Evolutionary conservation across 2,329 filamentous ascomycete species (phyloP), one percentile per base, ranked within the genome.

Genomic region (Stachybotrys echinatus): DNA sequence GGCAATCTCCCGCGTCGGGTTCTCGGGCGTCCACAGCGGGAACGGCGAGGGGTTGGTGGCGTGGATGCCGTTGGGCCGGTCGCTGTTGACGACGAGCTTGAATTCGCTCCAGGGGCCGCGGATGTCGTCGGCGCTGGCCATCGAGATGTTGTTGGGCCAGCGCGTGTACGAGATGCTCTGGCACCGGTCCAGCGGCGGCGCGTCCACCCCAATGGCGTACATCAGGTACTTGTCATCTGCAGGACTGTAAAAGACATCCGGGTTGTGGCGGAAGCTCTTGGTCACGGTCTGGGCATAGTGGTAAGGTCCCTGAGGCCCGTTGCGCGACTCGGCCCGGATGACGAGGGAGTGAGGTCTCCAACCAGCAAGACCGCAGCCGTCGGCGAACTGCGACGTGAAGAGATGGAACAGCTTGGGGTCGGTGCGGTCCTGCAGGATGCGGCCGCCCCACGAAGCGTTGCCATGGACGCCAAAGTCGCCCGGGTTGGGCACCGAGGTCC

Each of bases 381-480:
- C 63, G 0, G 65, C 61, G 50, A 77, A 75, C 45, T 77, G 72
- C 0, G 73, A 69, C 2, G 67, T 65, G 42, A 77, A 62, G 0
- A 78, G 66, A 47, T 77, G 74, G 46, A 76, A 74, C 1, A 75
- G 59, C 0, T 49, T 48, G 1, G 54, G 53, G 14, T 75, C 63
- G 0, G 56, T 17, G 0, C 61, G 70, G 46, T 77, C 75, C 38
- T 71, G 71, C 0, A 77, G 48, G 31, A 77, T 74, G 12, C 67
- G 67, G 1, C 70, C 72, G 14, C 74, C 72, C 75, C 74, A 77
- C 0, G 74, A 76, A 0, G 74, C 74, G 48, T 73, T 76, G 4
- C 69, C 65, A 0, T 55, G 60, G 45, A 71, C 74, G 17, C 68
- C 65, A 2, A 57, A 60, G 4, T 47, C 53, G 22, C 42, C 42